Evolutionary conservation across 164 flowering plant species (phyloP).

Genomic region (Hamamelis virginiana): DNA sequence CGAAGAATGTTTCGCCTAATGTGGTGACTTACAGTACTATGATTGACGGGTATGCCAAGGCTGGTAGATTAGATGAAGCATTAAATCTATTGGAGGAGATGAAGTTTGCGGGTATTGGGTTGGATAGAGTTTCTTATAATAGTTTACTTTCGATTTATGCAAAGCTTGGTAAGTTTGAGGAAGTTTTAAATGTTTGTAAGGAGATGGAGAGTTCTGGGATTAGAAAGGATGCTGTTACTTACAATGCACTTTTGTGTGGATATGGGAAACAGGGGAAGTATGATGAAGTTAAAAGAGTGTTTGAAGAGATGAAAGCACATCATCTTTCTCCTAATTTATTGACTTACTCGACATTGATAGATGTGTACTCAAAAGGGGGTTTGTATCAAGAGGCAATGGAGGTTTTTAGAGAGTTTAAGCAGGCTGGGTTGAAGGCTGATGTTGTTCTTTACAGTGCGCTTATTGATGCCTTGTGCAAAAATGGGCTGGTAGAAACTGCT

Average conservation of each 20-base stretch:
- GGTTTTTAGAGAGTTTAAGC: constrained; percentile 70
- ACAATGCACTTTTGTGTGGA: constrained; percentile 85
- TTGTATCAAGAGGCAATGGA: constrained; percentile 82
- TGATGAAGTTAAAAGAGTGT: constrained; percentile 59
- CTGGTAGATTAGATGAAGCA: constrained; percentile 79
- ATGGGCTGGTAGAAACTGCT: constrained; percentile 80
- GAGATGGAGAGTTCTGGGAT: constrained; percentile 87
- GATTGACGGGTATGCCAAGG: constrained; percentile 91
- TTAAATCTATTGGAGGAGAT: constrained; percentile 68
- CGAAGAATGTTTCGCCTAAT: constrained; percentile 69
- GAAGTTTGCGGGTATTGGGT: constrained; percentile 61
- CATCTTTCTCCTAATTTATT: constrained; percentile 62
- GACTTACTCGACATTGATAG: constrained; percentile 89
- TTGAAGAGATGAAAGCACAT: constrained; percentile 65
- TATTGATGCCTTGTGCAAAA: constrained; percentile 90
- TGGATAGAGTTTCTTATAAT: constrained; percentile 88
- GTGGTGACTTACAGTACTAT: constrained; percentile 93
- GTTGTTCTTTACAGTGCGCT: constrained; percentile 94
- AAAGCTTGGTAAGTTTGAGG: constrained; percentile 81
- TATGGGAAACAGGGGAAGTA: constrained; percentile 88
- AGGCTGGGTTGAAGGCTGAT: constrained; percentile 84
- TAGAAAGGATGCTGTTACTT: constrained; percentile 84
- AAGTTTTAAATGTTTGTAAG: constrained; percentile 66
- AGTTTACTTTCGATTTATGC: constrained; percentile 77
- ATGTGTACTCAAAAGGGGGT: constrained; percentile 83